A percentile compares a stretch with the other conserved stretches of the same genome.
These are phyloP conservation scores for Tetrahymena thermophila DNA, from an alignment of 73 alveolate species.

Conservation along the genomic window DNA sequence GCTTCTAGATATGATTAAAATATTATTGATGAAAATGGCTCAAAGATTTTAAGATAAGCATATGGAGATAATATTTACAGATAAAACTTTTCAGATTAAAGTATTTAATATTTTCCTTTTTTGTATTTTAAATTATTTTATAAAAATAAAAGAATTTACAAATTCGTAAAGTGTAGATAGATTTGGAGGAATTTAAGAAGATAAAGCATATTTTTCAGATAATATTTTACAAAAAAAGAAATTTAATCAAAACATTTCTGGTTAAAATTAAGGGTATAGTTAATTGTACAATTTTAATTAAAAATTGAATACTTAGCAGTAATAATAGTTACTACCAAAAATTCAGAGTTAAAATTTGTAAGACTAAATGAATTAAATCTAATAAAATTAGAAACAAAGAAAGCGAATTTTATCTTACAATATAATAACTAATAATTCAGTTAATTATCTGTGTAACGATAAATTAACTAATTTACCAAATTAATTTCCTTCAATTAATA, in stretches of 20 bases:
- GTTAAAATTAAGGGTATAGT: not conserved
- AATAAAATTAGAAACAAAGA: not conserved
- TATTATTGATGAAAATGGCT: not conserved
- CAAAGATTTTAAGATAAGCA: not conserved
- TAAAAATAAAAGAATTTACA: not conserved
- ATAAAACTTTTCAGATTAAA: not conserved
- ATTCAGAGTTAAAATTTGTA: not conserved
- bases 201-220: not conserved
- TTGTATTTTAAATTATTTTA: too few species aligned
- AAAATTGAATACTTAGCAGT: not conserved
- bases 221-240: not conserved
- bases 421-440: not conserved
- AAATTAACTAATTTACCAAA: not conserved
- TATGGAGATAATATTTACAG: not conserved
- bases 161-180: not conserved
- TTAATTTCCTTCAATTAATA: not conserved
- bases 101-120: not conserved
- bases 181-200: not conserved
- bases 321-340: not conserved
- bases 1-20: not conserved
- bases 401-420: not conserved
- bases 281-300: not conserved
- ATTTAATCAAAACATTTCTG: not conserved
- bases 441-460: not conserved
- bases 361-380: not conserved